Evolutionary conservation across 2,329 filamentous ascomycete genomes (phyloP), one percentile per base, ranked within the genome.

Genomic region (Zarea fungicola): DNA sequence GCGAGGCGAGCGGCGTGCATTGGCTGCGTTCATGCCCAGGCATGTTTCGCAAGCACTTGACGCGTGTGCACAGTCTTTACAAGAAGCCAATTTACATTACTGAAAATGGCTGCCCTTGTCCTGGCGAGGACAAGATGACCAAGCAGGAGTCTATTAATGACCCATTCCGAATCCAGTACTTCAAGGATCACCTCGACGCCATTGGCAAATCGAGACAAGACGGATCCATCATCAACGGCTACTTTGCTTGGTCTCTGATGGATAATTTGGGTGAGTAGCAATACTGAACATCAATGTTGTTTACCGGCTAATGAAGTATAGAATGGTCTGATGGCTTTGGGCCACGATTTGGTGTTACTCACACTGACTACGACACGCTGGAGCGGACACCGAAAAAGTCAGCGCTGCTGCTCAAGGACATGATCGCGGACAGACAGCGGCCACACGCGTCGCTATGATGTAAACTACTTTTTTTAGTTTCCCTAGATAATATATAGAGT

Each of bases 251-350:
- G 66, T 61, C 59, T 7, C 58, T 67, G 35, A 55, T 62, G 35
- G 65, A 67, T 43, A 69, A 69, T 34, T 60, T 66, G 31, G 65
- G 63, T 64, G 56, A 48, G 60, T 54, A 39, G 37, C 13, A 39
- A n/a, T n/a, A 19, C 4, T 31, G n/a, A 21, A 39, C 22, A 14
- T 7, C 14, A 7, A 2, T 31, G 19, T 13, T 6, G 10, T 22
- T 16, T 18, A 10, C 5, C 21, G 6, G 16, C 37, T 51, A 26
- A 48, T 28, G 1, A 16, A 6, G 5, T 32, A 28, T 57, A 56
- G 56, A 65, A 52, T 65, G 67, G 68, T 67, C 65, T 8, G 65
- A 63, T 29, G 68, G 68, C 4, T 71, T 63, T 39, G 64, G 62
- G 1, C 64, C 65, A 18, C 58, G 66, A 2, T 70, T 70, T 43